phyloP scores from a whole-genome alignment of 1,284 basidiomycete species.

The Exsudoporus floridanus region DNA sequence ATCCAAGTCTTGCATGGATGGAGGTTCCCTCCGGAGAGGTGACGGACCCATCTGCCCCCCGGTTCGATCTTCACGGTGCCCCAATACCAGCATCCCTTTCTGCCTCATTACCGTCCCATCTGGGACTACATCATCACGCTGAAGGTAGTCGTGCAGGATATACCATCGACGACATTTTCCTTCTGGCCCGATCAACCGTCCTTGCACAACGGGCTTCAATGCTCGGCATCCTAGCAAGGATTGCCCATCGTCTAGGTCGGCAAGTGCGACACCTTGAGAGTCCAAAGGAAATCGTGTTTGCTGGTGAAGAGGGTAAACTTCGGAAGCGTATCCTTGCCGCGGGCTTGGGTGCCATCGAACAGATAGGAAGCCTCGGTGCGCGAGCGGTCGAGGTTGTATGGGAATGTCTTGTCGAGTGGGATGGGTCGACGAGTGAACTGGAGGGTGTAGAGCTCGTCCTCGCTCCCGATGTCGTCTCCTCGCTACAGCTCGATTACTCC shows the following conservation, averaged over 20 bases:
- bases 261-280: conserved; percentile 29
- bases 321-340: conserved; percentile 62
- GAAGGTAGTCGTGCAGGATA: conserved; percentile 81
- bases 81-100: conserved; percentile 57
- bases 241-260: conserved; percentile 47
- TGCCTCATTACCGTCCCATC: conserved; percentile 67
- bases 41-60: conserved; percentile 36
- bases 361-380: conserved; percentile 66
- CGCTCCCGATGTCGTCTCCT: conserved; percentile 37
- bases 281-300: conserved; percentile 41
- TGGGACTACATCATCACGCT: conserved; percentile 90
- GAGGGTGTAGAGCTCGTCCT: conserved; percentile 47
- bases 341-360: conserved; percentile 61
- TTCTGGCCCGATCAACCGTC: conserved; percentile 80
- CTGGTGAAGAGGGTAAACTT: conserved; percentile 45
- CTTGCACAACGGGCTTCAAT: conserved; percentile 83
- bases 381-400: conserved; percentile 69
- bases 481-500: conserved; percentile 54
- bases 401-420: conserved; percentile 67
- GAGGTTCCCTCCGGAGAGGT: conserved; percentile 33
- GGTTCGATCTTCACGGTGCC: conserved; percentile 76
- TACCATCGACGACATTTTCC: conserved; percentile 83
- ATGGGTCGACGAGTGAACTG: conserved; percentile 39
- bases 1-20: conserved; percentile 81
- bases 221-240: conserved; percentile 69